Evolutionary conservation across 2,329 filamentous ascomycete genomes (phyloP).

Genomic region (Colletotrichum lentis): DNA sequence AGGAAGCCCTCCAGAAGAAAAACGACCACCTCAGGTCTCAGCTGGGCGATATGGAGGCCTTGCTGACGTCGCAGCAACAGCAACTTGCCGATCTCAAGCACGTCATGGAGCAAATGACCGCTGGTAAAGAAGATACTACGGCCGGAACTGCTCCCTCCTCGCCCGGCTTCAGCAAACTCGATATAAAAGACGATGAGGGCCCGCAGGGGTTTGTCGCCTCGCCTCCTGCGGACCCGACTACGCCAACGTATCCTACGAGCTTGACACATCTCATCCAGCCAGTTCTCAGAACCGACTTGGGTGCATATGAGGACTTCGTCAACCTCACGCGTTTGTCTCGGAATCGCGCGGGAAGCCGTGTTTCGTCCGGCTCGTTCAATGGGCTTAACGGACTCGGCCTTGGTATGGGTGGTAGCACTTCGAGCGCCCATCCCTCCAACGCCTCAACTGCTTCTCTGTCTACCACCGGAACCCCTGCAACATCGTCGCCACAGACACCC

Average conservation of each 20-base stretch:
- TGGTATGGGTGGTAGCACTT: constrained; percentile 56
- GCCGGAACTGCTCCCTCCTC: constrained; percentile 83
- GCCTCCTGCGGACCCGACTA: constrained; percentile 53
- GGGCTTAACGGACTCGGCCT: constrained; percentile 57
- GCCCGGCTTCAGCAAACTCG: constrained; percentile 76
- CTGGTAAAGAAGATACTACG: constrained; percentile 75
- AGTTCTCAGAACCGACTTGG: constrained; percentile 81
- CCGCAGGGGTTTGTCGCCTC: constrained; percentile 49
- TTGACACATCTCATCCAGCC: constrained; percentile 86
- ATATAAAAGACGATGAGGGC: constrained; percentile 60
- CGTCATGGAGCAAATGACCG: constrained; percentile 87
- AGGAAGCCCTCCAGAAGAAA: constrained; percentile 80
- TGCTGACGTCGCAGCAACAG: constrained; percentile 90
- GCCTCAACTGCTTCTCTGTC: constrained; percentile 68
- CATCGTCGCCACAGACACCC: constrained; percentile 66
- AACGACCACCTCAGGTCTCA: constrained; percentile 89
- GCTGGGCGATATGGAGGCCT: constrained; percentile 82
- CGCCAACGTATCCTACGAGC: constrained; percentile 70
- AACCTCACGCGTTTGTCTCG: constrained; percentile 76
- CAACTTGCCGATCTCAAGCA: constrained; percentile 90
- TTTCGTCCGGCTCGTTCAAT: constrained; percentile 71
- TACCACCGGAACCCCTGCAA: constrained; percentile 56
- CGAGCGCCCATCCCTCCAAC: constrained; percentile 62
- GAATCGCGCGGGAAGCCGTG: constrained; percentile 68
- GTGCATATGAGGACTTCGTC: constrained; percentile 85